Percentiles rank a stretch among this genome's conserved stretches.
phyloP scores from a whole-genome alignment of 1,139 yeast genomes.

The Lodderomyces jiufengensis region DNA sequence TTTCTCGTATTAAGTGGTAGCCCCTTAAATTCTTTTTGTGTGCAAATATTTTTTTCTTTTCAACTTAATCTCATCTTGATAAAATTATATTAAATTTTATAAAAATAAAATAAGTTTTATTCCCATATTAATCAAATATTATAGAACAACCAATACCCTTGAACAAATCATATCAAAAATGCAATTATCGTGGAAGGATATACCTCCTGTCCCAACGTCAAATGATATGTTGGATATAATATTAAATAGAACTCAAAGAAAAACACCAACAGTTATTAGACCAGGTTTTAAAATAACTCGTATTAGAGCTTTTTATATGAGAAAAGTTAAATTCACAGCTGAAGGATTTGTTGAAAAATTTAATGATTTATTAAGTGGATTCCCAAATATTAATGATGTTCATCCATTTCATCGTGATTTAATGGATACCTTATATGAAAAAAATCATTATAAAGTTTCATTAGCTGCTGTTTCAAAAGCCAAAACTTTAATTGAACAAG shows the following conservation, averaged over 20 bases:
- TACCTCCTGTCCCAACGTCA: slow-evolving; percentile 88
- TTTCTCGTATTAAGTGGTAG: too few relatives aligned
- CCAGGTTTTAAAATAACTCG: slow-evolving; percentile 96
- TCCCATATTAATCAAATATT: too few relatives aligned
- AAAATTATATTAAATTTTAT: too few relatives aligned
- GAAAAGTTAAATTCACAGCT: slow-evolving; percentile 92
- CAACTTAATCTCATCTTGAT: too few relatives aligned
- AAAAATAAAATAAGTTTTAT: too few relatives aligned
- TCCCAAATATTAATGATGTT: slow-evolving; percentile 95
- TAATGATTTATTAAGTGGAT: slow-evolving; percentile 76
- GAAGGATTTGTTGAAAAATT: slow-evolving; percentile 95
- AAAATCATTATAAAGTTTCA: slow-evolving; percentile 97
- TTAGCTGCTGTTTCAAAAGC: slow-evolving; percentile 93
- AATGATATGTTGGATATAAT: slow-evolving; percentile 95
- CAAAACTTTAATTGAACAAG: slow-evolving; percentile 91
- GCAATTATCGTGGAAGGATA: slow-evolving; percentile 99
- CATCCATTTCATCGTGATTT: slow-evolving; percentile 98
- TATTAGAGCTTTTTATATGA: slow-evolving; percentile 96
- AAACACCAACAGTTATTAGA: slow-evolving; percentile 96
- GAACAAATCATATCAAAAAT: too few relatives aligned
- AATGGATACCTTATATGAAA: slow-evolving; percentile 95
- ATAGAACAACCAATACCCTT: too few relatives aligned
- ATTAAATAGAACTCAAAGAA: slow-evolving; percentile 94
- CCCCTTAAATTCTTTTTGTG: too few relatives aligned
- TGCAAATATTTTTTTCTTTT: too few relatives aligned